phyloP scores from a whole-genome alignment of 495 filamentous ascomycete genomes.

The Elaphomyces granulatus region DNA sequence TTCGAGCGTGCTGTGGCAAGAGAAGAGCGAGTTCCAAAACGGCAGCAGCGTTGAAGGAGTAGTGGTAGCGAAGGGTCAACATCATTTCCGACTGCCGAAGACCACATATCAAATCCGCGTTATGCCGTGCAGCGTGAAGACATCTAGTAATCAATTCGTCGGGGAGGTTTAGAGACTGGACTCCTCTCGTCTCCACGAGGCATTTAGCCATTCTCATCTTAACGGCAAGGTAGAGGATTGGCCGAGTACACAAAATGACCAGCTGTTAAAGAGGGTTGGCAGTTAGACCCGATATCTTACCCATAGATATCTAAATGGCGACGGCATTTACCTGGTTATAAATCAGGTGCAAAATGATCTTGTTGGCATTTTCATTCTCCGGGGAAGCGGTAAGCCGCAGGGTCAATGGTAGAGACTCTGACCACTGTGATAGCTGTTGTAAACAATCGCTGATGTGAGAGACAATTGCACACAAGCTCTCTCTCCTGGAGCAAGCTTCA shows the following conservation, averaged over 20 bases:
- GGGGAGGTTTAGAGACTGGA: constrained; percentile 10
- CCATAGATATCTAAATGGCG: not conserved
- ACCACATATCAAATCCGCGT: constrained; percentile 17
- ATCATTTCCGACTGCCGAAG: constrained; percentile 15
- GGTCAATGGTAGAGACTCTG: constrained; percentile 6
- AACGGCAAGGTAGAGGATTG: constrained; percentile 24
- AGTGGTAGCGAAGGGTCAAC: constrained; percentile 24
- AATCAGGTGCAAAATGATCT: constrained; percentile 24
- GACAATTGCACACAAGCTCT: not conserved
- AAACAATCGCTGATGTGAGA: constrained; percentile 11
- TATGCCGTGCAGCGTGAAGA: constrained; percentile 19
- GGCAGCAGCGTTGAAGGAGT: constrained; percentile 31
- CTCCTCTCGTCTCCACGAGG: constrained; percentile 7
- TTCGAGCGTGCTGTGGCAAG: not conserved
- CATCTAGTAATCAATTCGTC: constrained; percentile 12
- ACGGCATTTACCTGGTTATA: constrained; percentile 22
- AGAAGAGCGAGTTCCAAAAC: constrained; percentile 18
- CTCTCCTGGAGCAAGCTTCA: constrained; percentile 8
- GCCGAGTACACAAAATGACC: constrained; percentile 25
- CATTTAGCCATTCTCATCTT: constrained; percentile 19
- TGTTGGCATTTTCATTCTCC: constrained; percentile 12
- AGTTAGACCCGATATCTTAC: no score
- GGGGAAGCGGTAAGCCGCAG: constrained; percentile 5
- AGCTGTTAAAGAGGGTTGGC: constrained; percentile 18
- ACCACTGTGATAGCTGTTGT: constrained; percentile 15